Evolutionary conservation across 768 basidiomycete species (phyloP), one percentile per base, ranked within the genome.

Genomic region (Tylopilus plumbeoviolaceoides): DNA sequence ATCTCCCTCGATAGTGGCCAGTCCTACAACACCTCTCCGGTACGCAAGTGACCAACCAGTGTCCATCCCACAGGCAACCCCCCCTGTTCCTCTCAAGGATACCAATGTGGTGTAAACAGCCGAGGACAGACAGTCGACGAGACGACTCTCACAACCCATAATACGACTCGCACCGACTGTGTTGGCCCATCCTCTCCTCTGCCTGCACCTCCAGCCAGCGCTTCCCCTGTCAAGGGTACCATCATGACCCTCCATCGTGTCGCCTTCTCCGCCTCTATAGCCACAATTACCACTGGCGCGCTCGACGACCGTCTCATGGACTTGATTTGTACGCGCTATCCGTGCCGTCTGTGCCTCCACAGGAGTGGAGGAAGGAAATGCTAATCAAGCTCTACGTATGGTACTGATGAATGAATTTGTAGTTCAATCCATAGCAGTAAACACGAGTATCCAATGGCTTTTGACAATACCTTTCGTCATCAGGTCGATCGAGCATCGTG

Each of bases 1-100:
- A 70, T 99, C 97, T 60, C 98, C 97, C 59, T 95, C 94, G 69
- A 99, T 97, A 70, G 95, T 87, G 27, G 97, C 51, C 56, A 21
- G 50, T 45, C 3, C 52, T 56, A 48, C 67, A 62, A 6, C 30
- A 50, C 48, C n/a, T 51, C 28, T 36, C 59, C 33, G 47, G 36
- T 30, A 40, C 44, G 15, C 61, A 54, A 31, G 45, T 54, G 12
- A 39, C 58, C 64, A 57, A 23, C 58, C 67, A 7, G 49, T 57
- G 15, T 60, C 67, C n/a, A 59, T 58, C 47, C 55, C 51, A 20
- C 66, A 56, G 31, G 51, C 39, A 39, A 51, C 15, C 2, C 44
- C 60, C 20, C 28, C 62, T 18, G 5, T 1, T n/a, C 45, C 59
- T 12, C 38, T 44, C 15, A 44, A 48, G 33, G 53, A 46, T 5